Evolutionary conservation across 1,284 basidiomycete genomes (phyloP), one percentile per base, ranked within the genome.

Genomic region (Ustilago shanxiensis): DNA sequence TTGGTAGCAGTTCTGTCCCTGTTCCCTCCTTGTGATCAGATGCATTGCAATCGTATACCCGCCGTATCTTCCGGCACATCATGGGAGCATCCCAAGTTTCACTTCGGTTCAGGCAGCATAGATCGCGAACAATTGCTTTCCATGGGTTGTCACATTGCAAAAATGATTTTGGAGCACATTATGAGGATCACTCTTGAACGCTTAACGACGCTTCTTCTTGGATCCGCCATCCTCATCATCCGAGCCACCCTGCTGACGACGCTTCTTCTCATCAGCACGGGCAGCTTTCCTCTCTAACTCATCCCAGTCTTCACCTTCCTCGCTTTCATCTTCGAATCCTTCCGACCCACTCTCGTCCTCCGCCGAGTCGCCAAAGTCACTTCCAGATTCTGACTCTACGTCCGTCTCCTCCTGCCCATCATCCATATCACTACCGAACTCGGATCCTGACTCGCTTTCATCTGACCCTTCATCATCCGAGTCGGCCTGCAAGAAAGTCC

Each of bases 231-330:
- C 72, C 20, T 80, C 79, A n/a, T 77, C 76, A 45, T 77, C 80
- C 50, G 73, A 77, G 9, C 72, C 74, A 24, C 80, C 80, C 28
- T 72, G 66, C 47, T 82, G 77, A 2, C 69, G 66, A 4, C 80
- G 71, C 75, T 80, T 82, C 72, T 79, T 80, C 41, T 79, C 77
- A 50, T 84, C 83, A 11, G 82, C 83, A 24, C 76, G 53, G 2
- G 81, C 81, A 11, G 83, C 83, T 69, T 96, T 96, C 53, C 91
- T 89, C 87, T 98, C 95, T 28, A 97, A 88, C 84, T 95, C 95
- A 83, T 96, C 95, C 95, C 95, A 98, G 80, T 96, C 95, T 72
- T 95, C 94, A 29, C 94, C 83, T 57, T 85, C 83, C 8, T 77
- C 78, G 20, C 81, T 85, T 31, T 74, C 85, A 73, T 93, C 93